Evolutionary conservation across 352 stramenopile species (phyloP), one percentile per base, ranked within the genome.

Genomic region (Elongisporangium undulatum): DNA sequence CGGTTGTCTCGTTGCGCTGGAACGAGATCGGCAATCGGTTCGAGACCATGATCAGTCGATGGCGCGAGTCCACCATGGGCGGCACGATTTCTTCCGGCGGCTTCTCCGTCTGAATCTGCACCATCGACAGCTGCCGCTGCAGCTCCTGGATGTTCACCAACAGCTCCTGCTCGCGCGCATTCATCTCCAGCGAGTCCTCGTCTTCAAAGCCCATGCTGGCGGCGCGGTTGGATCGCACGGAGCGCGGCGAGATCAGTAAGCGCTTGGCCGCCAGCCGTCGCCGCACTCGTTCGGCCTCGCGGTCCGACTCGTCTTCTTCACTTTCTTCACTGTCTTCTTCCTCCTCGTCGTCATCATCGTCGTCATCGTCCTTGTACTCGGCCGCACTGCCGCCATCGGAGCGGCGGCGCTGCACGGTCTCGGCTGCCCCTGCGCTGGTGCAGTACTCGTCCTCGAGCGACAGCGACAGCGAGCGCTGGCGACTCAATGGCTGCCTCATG

Each of bases 1-100:
- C 90, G 3, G 87, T 96, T 3, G 72, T 68, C 62, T 94, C 78
- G 49, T 96, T 92, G n/a, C 87, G 77, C 59, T 89, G 68, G 29
- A 92, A 86, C n/a, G 81, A 92, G 49, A 97, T 94, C n/a, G 90
- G 90, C 48, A 97, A 61, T 9, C 89, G 85, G 68, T 97, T 97
- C 49, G 89, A 94, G 15, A 97, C 89, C 72, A 97, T 92, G 63
- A 97, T 94, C 34, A 97, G 69, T 13, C 87, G 79, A 17, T 77
- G 84, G 38, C 84, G 77, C 20, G 82, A 62, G 62, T 90, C 79
- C n/a, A 48, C 64, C 51, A 87, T 72, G 12, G 73, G 76, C 52
- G 74, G 73, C 48, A 91, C 29, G 24, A 90, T 89, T 67, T 90
- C 81, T 55, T 94, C 77, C 50, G 89, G 75, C 5, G 78, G 64